These are phyloP conservation scores for Linaria vulgaris DNA, from an alignment of 257 asterid species.

Conservation along the genomic window DNA sequence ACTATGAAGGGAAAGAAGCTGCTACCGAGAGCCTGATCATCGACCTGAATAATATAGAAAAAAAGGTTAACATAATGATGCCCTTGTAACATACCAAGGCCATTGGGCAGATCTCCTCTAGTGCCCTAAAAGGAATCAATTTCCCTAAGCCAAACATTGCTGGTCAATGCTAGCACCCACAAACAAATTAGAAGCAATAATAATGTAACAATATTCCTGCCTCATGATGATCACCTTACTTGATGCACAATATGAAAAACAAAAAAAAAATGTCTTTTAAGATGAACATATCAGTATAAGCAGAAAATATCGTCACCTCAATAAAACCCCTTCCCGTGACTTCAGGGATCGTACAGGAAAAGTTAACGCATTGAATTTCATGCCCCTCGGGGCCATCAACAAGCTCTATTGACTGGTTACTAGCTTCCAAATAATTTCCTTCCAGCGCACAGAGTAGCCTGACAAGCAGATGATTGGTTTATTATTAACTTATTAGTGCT, in stretches of 20 bases:
- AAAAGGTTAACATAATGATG: background rate
- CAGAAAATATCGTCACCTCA: conserved; percentile 52
- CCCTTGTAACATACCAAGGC: background rate
- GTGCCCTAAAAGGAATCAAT: background rate
- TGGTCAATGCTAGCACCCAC: background rate
- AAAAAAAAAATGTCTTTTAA: background rate
- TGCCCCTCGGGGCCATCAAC: conserved; percentile 28
- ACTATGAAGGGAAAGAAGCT: conserved; percentile 96
- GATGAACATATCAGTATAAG: background rate
- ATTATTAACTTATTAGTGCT: conserved; percentile 1
- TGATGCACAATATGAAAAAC: too few species aligned
- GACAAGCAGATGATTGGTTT: conserved; percentile 22
- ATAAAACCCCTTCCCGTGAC: conserved; percentile 87
- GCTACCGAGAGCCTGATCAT: conserved; percentile 81
- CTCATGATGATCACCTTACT: too few species aligned
- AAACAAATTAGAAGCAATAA: background rate
- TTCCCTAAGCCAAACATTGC: background rate
- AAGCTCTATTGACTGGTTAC: conserved; percentile 24
- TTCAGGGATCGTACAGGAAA: conserved; percentile 69
- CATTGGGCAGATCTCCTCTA: background rate
- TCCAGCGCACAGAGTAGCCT: conserved; percentile 49
- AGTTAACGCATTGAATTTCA: conserved; percentile 61
- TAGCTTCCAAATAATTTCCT: conserved; percentile 42
- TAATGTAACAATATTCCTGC: background rate
- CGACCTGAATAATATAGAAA: conserved; percentile 43